phyloP scores from a whole-genome alignment of 2,329 filamentous ascomycete genomes.

The Magnaporthiopsis poae region DNA sequence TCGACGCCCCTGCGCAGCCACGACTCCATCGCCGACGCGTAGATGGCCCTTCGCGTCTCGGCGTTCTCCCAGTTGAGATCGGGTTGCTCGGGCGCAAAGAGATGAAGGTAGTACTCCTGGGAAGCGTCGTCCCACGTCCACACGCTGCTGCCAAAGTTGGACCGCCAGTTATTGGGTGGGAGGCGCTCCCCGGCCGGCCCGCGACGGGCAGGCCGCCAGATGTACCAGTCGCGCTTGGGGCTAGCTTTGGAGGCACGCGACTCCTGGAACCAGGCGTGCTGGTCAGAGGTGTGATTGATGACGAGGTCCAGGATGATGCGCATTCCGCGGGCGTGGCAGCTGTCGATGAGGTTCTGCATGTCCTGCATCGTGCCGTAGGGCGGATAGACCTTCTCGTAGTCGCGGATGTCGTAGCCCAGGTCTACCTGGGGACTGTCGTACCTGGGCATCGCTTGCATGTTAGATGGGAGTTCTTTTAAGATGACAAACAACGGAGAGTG shows the following conservation, averaged over 20 bases:
- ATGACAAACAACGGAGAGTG: neutral
- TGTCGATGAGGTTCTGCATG: conserved; percentile 50
- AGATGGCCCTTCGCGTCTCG: conserved; percentile 57
- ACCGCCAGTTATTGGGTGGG: conserved; percentile 67
- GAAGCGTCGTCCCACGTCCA: conserved; percentile 68
- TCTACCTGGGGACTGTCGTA: conserved; percentile 41
- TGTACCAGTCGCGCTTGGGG: conserved; percentile 51
- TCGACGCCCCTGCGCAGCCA: conserved; percentile 68
- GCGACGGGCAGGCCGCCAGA: conserved; percentile 29
- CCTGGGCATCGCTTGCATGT: neutral
- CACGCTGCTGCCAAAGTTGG: conserved; percentile 49
- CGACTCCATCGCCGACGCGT: conserved; percentile 63
- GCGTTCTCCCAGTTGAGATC: conserved; percentile 79
- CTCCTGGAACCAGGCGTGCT: conserved; percentile 63
- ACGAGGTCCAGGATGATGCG: conserved; percentile 66
- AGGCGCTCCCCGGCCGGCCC: conserved; percentile 48
- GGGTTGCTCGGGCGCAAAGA: conserved; percentile 64
- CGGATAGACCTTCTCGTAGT: conserved; percentile 48
- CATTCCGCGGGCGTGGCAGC: conserved; percentile 54
- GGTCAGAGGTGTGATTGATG: conserved; percentile 65
- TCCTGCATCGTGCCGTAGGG: conserved; percentile 56
- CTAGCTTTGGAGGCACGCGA: conserved; percentile 51
- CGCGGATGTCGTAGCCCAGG: conserved; percentile 59
- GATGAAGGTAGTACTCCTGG: conserved; percentile 64
- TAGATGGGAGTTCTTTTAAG: neutral